A percentile compares a stretch with the other conserved stretches of the same genome.
These are phyloP conservation scores for Chrysanthemum makinoi DNA, from an alignment of 129 eudicot species.

Conservation along the genomic window DNA sequence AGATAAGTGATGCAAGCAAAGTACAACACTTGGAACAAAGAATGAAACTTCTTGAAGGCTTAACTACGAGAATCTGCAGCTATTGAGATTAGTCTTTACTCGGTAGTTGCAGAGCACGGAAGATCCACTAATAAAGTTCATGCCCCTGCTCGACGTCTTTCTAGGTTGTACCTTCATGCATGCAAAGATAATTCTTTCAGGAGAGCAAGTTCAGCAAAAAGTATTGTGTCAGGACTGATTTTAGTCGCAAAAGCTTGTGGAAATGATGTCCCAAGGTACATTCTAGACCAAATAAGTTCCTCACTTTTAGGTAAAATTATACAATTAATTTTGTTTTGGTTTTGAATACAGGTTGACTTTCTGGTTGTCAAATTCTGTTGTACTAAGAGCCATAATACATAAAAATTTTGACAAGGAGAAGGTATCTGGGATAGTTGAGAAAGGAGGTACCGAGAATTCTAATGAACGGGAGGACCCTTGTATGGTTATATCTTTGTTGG, in stretches of 20 bases:
- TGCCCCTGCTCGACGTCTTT: slow-evolving; percentile 92
- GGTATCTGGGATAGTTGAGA: slow-evolving; percentile 21
- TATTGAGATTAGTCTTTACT: slow-evolving; percentile 71
- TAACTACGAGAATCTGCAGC: slow-evolving; percentile 93
- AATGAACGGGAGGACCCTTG: slow-evolving; percentile 54
- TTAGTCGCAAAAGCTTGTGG: slow-evolving; percentile 91
- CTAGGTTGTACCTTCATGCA: slow-evolving; percentile 78
- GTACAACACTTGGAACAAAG: slow-evolving; percentile 55
- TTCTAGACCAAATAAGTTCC: slow-evolving; percentile 15
- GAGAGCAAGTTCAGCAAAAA: slow-evolving; percentile 56
- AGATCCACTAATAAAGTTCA: slow-evolving; percentile 78
- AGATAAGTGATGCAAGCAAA: slow-evolving; percentile 39
- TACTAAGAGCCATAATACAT: slow-evolving; percentile 62
- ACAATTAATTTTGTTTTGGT: slow-evolving; percentile 9
- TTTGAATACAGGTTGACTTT: slow-evolving; percentile 68
- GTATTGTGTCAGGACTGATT: slow-evolving; percentile 74
- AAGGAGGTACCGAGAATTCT: slow-evolving; percentile 27
- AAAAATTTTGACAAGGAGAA: slow-evolving; percentile 36
- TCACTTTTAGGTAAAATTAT: slow-evolving; percentile 3
- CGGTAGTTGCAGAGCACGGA: slow-evolving; percentile 89
- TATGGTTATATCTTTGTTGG: slow-evolving; percentile 51
- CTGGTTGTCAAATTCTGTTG: slow-evolving; percentile 83
- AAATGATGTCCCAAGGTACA: slow-evolving; percentile 93
- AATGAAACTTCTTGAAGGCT: slow-evolving; percentile 57
- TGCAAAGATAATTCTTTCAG: slow-evolving; percentile 48